These are phyloP conservation scores for Amanita subjunquillea DNA, from an alignment of 768 basidiomycete species.

Conservation along the genomic window DNA sequence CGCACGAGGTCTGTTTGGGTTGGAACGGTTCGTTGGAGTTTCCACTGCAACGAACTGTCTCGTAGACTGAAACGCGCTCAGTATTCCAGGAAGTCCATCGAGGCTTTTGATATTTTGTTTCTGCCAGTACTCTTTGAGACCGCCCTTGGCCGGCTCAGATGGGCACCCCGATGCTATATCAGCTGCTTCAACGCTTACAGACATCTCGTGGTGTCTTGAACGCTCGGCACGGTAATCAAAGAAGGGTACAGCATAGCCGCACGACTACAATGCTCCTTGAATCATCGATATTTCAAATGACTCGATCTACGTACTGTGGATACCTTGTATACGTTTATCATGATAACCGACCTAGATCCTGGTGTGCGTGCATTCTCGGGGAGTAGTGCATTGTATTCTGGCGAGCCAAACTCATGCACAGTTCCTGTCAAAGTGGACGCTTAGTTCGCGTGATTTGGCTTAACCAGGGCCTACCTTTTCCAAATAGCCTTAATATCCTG, in stretches of 20 bases:
- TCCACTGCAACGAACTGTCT: neutral
- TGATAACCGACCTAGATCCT: constrained; percentile 51
- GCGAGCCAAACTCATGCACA: constrained; percentile 51
- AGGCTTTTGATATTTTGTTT: constrained; percentile 38
- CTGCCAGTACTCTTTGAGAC: constrained; percentile 48
- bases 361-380: constrained; percentile 33
- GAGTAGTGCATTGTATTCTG: constrained; percentile 46
- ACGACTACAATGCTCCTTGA: constrained; percentile 34
- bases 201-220: constrained; percentile 36
- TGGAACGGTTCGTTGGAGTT: neutral
- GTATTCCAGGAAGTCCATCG: constrained; percentile 40
- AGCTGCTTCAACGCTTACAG: constrained; percentile 28
- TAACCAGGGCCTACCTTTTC: constrained; percentile 30
- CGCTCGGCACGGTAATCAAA: constrained; percentile 50
- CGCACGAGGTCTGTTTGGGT: neutral
- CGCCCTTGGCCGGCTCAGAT: constrained; percentile 19
- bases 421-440: constrained; percentile 27
- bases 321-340: constrained; percentile 53
- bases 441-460: neutral
- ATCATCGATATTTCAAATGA: neutral
- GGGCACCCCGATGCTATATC: constrained; percentile 18
- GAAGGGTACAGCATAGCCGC: constrained; percentile 54
- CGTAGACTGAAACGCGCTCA: neutral
- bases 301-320: constrained; percentile 23
- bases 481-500: constrained; percentile 46